phyloP scores from a whole-genome alignment of 108 stramenopile genomes.

The Mayamaea pseudoterrestris region DNA sequence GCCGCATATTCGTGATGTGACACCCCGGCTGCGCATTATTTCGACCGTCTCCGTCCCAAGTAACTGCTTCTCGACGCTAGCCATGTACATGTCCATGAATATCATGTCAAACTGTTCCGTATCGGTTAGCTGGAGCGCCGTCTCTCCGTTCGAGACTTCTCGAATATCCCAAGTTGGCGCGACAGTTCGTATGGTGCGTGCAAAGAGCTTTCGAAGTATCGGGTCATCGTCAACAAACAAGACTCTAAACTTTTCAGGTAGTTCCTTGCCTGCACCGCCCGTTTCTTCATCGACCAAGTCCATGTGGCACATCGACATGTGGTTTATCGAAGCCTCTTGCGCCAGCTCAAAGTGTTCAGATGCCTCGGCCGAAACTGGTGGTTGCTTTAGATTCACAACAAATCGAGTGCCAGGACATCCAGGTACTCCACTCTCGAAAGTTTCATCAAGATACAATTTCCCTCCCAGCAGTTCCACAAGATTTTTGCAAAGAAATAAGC shows the following conservation, averaged over 20 bases:
- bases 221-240: slow-evolving; percentile 20
- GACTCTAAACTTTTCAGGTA: slow-evolving; percentile 8
- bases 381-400: slow-evolving; percentile 18
- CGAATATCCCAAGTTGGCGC: slow-evolving; percentile 7
- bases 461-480: slow-evolving; percentile 38
- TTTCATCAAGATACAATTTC: slow-evolving; percentile 25
- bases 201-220: slow-evolving; percentile 15
- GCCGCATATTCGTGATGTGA: slow-evolving; percentile 6
- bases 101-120: slow-evolving; percentile 9
- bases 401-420: slow-evolving; percentile 33
- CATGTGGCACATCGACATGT: no score
- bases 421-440: slow-evolving; percentile 30
- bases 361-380: not conserved
- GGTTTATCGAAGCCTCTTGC: no score
- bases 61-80: slow-evolving; percentile 14
- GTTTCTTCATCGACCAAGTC: no score
- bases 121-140: slow-evolving; percentile 8
- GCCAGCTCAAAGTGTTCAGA: not conserved
- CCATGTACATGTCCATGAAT: slow-evolving; percentile 16
- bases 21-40: slow-evolving; percentile 5
- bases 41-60: slow-evolving; percentile 13
- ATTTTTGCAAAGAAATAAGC: slow-evolving; percentile 32
- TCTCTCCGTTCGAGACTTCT: slow-evolving; percentile 22
- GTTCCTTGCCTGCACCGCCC: no score
- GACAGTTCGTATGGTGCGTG: slow-evolving; percentile 3